Conservation (phyloP, 164 flowering plant species). For the Stephania cephalantha region DNA sequence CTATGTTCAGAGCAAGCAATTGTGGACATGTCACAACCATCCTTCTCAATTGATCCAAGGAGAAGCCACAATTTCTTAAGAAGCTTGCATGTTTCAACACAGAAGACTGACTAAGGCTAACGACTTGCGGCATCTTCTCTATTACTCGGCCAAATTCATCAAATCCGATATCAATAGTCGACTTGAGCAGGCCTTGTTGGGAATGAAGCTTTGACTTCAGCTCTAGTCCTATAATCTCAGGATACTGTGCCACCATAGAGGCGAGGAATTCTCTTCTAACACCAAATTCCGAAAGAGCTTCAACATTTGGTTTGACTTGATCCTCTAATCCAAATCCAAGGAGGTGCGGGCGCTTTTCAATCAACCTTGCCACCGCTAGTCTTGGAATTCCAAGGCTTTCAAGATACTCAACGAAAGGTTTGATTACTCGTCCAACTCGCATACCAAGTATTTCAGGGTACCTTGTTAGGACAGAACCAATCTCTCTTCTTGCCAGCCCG, state of each 20-base stretch:
- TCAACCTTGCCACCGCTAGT: conserved; percentile 75
- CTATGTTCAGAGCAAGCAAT: conserved; percentile 69
- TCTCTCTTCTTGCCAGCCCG: conserved; percentile 88
- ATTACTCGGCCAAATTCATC: conserved; percentile 63
- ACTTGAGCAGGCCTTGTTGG: conserved; percentile 44
- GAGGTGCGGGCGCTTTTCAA: conserved; percentile 78
- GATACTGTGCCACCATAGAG: conserved; percentile 72
- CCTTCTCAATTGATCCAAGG: conserved; percentile 45
- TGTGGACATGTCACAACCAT: conserved; percentile 89
- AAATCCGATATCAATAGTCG: conserved; percentile 33
- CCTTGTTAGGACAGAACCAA: conserved; percentile 63
- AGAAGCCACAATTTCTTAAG: conserved; percentile 68
- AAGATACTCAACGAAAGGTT: conserved; percentile 86
- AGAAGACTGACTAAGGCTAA: conserved; percentile 53
- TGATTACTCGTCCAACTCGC: conserved; percentile 86
- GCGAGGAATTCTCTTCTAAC: conserved; percentile 51
- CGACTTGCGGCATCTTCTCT: conserved; percentile 92
- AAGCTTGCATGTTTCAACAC: conserved; percentile 66
- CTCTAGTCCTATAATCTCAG: conserved; percentile 80
- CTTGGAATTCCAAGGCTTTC: conserved; percentile 69
- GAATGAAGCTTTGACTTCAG: conserved; percentile 52
- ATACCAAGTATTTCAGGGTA: conserved; percentile 87
- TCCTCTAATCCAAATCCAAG: conserved; percentile 77
- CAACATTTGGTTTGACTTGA: conserved; percentile 64
- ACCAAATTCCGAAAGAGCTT: conserved; percentile 46